Evolutionary conservation across 2,329 filamentous ascomycete genomes (phyloP).

Genomic region (Diaporthe vexans): DNA sequence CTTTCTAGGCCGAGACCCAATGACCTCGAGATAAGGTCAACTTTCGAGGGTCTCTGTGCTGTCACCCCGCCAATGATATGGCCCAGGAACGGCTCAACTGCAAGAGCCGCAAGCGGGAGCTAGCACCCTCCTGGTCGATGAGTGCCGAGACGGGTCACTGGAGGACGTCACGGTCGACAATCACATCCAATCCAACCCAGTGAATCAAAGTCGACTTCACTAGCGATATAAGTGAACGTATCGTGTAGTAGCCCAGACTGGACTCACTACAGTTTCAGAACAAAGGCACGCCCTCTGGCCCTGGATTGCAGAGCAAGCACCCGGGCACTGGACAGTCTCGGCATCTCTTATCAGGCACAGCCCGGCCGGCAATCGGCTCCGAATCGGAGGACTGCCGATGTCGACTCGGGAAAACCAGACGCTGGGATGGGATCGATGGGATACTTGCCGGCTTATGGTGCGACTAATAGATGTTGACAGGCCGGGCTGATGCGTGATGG

Average conservation of each 20-base stretch:
- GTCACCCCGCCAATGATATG: neutral
- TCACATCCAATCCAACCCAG: too few relatives aligned
- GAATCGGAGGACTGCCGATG: neutral
- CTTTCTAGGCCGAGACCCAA: neutral
- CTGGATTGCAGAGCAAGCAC: too few relatives aligned
- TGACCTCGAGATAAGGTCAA: neutral
- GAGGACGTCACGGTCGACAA: neutral
- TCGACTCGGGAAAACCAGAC: neutral
- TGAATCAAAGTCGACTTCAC: neutral
- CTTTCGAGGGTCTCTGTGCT: neutral
- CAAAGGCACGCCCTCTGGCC: too few relatives aligned
- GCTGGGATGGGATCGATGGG: neutral
- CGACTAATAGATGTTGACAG: too few relatives aligned
- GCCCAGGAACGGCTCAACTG: neutral
- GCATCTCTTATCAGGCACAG: slow-evolving; percentile 26
- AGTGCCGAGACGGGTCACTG: neutral
- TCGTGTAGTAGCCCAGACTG: too few relatives aligned
- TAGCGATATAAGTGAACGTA: neutral
- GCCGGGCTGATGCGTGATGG: too few relatives aligned
- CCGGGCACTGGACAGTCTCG: neutral
- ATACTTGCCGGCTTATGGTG: neutral
- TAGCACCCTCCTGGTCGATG: neutral
- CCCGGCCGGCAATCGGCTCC: slow-evolving; percentile 29
- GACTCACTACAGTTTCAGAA: too few relatives aligned
- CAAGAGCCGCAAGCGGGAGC: neutral